These are phyloP conservation scores for Lotus japonicus DNA, from an alignment of 306 rosid genomes.

Conservation along the genomic window DNA sequence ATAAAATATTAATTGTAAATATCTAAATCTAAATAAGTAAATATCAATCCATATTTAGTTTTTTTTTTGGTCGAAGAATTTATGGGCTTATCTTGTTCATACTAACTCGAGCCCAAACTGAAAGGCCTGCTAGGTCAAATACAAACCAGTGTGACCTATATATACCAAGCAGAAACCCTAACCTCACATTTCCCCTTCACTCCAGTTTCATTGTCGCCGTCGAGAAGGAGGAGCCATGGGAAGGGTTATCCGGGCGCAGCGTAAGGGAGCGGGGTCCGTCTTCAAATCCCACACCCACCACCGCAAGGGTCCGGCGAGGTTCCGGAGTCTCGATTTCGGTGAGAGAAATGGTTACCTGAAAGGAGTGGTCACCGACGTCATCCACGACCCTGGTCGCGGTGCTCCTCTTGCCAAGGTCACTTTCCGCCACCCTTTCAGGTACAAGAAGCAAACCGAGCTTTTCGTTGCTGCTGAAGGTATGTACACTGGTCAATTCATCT, in stretches of 20 bases:
- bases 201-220: neutral
- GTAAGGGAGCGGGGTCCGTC: conserved; percentile 82
- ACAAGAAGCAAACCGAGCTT: conserved; percentile 61
- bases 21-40: too few species aligned
- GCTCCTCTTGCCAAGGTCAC: conserved; percentile 74
- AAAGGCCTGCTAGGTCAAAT: neutral
- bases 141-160: neutral
- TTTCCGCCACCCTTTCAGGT: conserved; percentile 70
- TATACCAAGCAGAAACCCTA: conserved; percentile 15
- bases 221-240: conserved; percentile 29
- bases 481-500: conserved; percentile 68
- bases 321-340: conserved; percentile 73
- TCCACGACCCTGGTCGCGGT: conserved; percentile 82
- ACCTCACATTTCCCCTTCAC: neutral
- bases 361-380: conserved; percentile 62
- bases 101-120: neutral
- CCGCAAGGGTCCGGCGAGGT: conserved; percentile 76
- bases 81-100: neutral
- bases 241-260: conserved; percentile 70
- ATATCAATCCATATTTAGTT: too few species aligned
- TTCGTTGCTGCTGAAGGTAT: conserved; percentile 70
- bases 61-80: too few species aligned
- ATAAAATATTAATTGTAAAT: too few species aligned
- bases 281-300: conserved; percentile 79
- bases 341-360: conserved; percentile 71